Evolutionary conservation across 495 filamentous ascomycete species (phyloP).

Genomic region (Lineolata rhizophorae): DNA sequence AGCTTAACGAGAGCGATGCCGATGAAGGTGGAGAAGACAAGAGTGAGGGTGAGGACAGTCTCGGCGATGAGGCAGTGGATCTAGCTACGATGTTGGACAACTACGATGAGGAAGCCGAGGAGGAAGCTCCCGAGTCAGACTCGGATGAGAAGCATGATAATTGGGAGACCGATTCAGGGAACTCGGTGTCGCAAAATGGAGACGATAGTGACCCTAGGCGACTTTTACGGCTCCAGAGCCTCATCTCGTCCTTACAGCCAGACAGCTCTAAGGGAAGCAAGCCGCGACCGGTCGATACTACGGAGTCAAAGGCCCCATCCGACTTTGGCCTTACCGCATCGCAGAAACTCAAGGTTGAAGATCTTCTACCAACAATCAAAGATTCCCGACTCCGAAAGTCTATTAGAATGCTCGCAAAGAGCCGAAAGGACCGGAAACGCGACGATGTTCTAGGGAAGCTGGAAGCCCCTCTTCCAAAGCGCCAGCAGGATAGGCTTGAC

Average conservation of each 20-base stretch:
- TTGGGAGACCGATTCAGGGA: constrained; percentile 20
- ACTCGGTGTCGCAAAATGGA: constrained; percentile 37
- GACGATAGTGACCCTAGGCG: constrained; percentile 35
- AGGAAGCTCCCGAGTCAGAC: constrained; percentile 14
- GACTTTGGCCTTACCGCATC: constrained; percentile 35
- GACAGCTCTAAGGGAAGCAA: constrained; percentile 9
- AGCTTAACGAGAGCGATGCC: constrained; percentile 34
- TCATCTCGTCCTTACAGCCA: constrained; percentile 46
- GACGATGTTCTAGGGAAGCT: constrained; percentile 47
- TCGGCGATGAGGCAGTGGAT: constrained; percentile 75
- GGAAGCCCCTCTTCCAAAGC: constrained; percentile 63
- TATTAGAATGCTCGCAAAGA: no score
- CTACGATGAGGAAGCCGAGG: constrained; percentile 25
- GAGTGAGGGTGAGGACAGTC: constrained; percentile 34
- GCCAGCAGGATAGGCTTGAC: constrained; percentile 74
- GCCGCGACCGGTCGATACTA: constrained; percentile 16
- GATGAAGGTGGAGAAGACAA: constrained; percentile 30
- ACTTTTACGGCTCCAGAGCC: constrained; percentile 39
- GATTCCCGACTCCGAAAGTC: constrained; percentile 56
- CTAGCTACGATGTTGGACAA: constrained; percentile 63
- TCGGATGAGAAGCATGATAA: constrained; percentile 28
- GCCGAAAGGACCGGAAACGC: constrained; percentile 26
- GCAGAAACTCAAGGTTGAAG: constrained; percentile 57
- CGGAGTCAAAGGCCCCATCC: constrained; percentile 31
- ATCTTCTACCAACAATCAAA: constrained; percentile 50